These are phyloP conservation scores for Diaporthe caulivora DNA, from an alignment of 2,329 filamentous ascomycete species.

Conservation along the genomic window DNA sequence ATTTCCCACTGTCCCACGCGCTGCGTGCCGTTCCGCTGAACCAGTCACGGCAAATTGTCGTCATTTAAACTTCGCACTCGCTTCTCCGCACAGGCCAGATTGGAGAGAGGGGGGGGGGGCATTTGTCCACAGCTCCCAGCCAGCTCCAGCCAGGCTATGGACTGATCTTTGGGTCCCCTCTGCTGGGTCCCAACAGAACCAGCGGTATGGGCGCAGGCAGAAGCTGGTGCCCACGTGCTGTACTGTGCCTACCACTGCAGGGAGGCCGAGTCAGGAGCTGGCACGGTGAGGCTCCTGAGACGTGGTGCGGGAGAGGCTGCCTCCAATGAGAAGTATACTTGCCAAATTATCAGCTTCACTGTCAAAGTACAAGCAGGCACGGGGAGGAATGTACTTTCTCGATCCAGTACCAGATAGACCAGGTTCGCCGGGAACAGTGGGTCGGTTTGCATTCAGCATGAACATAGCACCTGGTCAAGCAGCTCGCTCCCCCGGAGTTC, in stretches of 20 bases:
- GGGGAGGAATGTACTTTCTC: background rate
- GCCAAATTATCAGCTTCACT: conserved; percentile 10
- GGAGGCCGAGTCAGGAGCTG: conserved; percentile 29
- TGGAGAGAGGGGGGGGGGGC: background rate
- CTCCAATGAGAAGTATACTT: conserved; percentile 22
- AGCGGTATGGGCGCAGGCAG: background rate
- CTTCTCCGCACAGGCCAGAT: conserved; percentile 23
- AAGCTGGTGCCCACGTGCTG: background rate
- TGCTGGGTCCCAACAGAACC: conserved; percentile 8
- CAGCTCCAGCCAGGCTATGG: conserved; percentile 1
- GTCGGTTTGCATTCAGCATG: conserved; percentile 8
- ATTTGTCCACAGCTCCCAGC: background rate
- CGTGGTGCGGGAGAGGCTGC: conserved; percentile 1
- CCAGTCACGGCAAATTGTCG: conserved; percentile 29
- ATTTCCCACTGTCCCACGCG: conserved; percentile 27
- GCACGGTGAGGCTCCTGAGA: conserved; percentile 24
- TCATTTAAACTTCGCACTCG: conserved; percentile 29
- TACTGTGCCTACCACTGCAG: background rate
- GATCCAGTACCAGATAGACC: conserved; percentile 20
- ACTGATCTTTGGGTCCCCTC: background rate
- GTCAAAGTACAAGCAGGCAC: conserved; percentile 11
- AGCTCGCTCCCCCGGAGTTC: conserved; percentile 8
- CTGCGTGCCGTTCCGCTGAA: conserved; percentile 33
- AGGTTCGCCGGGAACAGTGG: background rate
- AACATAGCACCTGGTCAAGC: background rate